phyloP scores from a whole-genome alignment of 2,329 filamentous ascomycete species.

The Paecilomyces formosus region DNA sequence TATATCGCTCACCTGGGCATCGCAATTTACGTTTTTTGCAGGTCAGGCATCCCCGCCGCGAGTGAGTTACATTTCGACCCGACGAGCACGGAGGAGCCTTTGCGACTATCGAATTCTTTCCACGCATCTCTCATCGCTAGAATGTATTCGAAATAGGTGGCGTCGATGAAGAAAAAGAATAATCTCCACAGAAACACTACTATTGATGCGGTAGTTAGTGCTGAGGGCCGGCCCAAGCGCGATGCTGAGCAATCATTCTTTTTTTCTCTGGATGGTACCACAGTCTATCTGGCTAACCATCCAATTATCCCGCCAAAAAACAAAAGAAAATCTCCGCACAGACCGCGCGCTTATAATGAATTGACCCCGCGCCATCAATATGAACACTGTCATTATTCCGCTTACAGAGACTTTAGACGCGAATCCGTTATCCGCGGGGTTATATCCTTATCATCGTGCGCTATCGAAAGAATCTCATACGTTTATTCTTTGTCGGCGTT shows the following conservation, averaged over 20 bases:
- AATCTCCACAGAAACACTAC: neutral
- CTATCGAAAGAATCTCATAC: neutral
- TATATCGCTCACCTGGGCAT: constrained; percentile 5
- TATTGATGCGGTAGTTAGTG: neutral
- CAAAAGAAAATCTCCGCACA: neutral
- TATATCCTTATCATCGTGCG: neutral
- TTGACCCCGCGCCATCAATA: neutral
- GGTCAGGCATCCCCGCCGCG: constrained; percentile 7
- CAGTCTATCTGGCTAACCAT: neutral
- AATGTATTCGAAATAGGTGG: neutral
- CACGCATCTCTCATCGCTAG: neutral
- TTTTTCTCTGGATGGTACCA: neutral
- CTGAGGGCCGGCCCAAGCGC: neutral
- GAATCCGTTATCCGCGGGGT: neutral
- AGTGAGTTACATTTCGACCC: constrained; percentile 9
- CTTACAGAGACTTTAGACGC: neutral
- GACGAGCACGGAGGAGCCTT: neutral
- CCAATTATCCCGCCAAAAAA: neutral
- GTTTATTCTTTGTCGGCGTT: neutral
- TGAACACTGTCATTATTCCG: neutral
- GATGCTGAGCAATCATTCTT: neutral
- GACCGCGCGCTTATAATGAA: neutral
- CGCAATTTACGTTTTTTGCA: constrained; percentile 9
- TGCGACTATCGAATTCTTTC: neutral
- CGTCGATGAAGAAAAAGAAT: neutral